Base-by-base conservation (phyloP, 2,329 filamentous ascomycete species). In the Cladosporium sp. region DNA sequence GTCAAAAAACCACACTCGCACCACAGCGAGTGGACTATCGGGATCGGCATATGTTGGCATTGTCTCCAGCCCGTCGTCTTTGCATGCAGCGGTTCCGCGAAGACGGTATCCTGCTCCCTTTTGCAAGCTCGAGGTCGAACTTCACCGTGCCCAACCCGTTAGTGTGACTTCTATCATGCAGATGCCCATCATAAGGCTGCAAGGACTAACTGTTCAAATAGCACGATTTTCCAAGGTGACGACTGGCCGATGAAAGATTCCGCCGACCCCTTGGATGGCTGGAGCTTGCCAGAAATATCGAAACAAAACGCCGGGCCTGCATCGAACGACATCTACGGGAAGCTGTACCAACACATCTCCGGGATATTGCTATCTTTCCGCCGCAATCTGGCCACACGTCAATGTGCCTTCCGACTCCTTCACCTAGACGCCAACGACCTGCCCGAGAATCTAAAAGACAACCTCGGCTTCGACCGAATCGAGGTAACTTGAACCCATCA, bases 81-180 rank as follows among this genome's bases (percentile, higher is more conserved):
- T 64, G 65, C 9, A 58, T 56, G 5, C 22, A 58, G 10, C 67
- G 66, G 34, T 78, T 75, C 57, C 68, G 72, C 13, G 32, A 64
- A 19, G 68, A 77, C 35, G 76, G 76, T 0, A 60, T 77, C 3
- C 59, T 79, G 2, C 60, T 77, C 4, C 77, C 75, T 1, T 78
- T 75, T 65, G 73, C 73, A 1, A 32, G 57, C 2, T 69, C 70
- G 3, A 57, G 62, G 3, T 34, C 62, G 2, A 63, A 64, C 0
- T 78, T 76, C 58, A 58, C 65, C 8, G 65, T 58, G 1, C 75
- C 75, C 1, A 78, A 78, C 62, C 74, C 74, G 74, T 77, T 56
- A 64, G 74, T 69, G n/a, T n/a, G n/a, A 13, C 19, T 20, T 37
- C 17, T 39, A 13, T 13, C 36, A 39, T n/a, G n/a, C n/a, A n/a